Evolutionary conservation across 306 rosid genomes (phyloP).

Genomic region (Lotus japonicus): DNA sequence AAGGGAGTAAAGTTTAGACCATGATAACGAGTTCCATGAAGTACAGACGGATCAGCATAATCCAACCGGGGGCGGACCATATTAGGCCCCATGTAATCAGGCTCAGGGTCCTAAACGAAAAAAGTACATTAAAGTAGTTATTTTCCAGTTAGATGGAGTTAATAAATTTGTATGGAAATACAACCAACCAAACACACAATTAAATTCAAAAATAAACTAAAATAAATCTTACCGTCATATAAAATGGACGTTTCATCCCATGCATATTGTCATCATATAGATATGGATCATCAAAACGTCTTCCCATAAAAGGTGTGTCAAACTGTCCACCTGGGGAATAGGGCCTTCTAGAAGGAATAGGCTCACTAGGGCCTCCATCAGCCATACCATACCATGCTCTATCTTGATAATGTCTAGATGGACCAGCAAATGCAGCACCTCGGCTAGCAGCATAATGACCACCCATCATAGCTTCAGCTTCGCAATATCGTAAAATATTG

Average conservation of each 20-base stretch:
- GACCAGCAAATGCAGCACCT: constrained; percentile 38
- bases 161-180: not conserved
- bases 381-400: constrained; percentile 49
- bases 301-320: constrained; percentile 41
- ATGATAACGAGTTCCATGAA: constrained; percentile 36
- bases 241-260: constrained; percentile 62
- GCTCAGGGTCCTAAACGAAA: constrained; percentile 54
- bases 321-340: constrained; percentile 46
- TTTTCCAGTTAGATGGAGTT: not conserved
- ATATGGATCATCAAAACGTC: constrained; percentile 54
- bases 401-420: constrained; percentile 46
- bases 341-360: constrained; percentile 49
- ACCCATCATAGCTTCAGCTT: constrained; percentile 53
- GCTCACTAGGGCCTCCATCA: constrained; percentile 44
- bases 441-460: constrained; percentile 35
- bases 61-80: constrained; percentile 65
- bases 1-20: constrained; percentile 32
- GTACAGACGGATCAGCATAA: constrained; percentile 46
- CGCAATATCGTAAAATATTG: constrained; percentile 6
- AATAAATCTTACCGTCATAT: constrained; percentile 53
- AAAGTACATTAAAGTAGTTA: constrained; percentile 14
- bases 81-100: constrained; percentile 54
- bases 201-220: not conserved
- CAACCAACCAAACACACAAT: not conserved
- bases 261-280: constrained; percentile 36